Evolutionary conservation across 495 filamentous ascomycete genomes (phyloP).

Genomic region (Aspergillus sparsus): DNA sequence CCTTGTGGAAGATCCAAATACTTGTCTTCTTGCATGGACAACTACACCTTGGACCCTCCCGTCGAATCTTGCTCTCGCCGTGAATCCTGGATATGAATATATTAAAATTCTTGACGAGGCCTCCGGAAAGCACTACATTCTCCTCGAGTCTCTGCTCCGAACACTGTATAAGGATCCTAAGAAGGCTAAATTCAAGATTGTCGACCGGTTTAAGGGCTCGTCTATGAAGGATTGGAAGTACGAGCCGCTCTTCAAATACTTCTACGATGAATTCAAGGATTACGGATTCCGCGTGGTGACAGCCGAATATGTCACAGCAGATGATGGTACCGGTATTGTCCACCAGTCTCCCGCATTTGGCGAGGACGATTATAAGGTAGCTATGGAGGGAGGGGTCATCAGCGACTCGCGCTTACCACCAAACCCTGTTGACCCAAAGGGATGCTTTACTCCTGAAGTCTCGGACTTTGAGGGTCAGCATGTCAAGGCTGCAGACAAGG

Average conservation of each 20-base stretch:
- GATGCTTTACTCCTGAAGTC: slow-evolving; percentile 78
- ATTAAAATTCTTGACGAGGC: slow-evolving; percentile 84
- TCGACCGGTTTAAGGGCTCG: slow-evolving; percentile 79
- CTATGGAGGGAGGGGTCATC: slow-evolving; percentile 75
- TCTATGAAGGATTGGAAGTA: slow-evolving; percentile 94
- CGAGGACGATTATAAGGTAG: slow-evolving; percentile 94
- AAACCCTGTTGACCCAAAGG: slow-evolving; percentile 84
- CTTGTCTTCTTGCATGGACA: slow-evolving; percentile 83
- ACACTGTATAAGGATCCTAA: slow-evolving; percentile 96
- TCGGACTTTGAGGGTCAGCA: slow-evolving; percentile 84
- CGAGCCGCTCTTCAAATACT: slow-evolving; percentile 88
- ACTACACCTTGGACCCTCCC: slow-evolving; percentile 97
- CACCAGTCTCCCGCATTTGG: slow-evolving; percentile 95
- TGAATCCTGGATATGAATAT: slow-evolving; percentile 90
- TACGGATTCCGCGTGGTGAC: slow-evolving; percentile 81
- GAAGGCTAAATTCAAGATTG: slow-evolving; percentile 91
- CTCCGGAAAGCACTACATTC: slow-evolving; percentile 80
- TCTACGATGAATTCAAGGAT: slow-evolving; percentile 91
- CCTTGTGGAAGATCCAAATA: slow-evolving; percentile 71
- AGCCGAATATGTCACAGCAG: slow-evolving; percentile 85
- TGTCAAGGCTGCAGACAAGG: slow-evolving; percentile 93
- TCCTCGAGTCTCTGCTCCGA: slow-evolving; percentile 79
- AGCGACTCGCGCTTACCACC: slow-evolving; percentile 75
- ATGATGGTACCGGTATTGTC: slow-evolving; percentile 93
- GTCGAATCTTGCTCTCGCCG: slow-evolving; percentile 77